Base-by-base conservation (phyloP, 2,329 filamentous ascomycete species). In the Cladosporium phlei region DNA sequence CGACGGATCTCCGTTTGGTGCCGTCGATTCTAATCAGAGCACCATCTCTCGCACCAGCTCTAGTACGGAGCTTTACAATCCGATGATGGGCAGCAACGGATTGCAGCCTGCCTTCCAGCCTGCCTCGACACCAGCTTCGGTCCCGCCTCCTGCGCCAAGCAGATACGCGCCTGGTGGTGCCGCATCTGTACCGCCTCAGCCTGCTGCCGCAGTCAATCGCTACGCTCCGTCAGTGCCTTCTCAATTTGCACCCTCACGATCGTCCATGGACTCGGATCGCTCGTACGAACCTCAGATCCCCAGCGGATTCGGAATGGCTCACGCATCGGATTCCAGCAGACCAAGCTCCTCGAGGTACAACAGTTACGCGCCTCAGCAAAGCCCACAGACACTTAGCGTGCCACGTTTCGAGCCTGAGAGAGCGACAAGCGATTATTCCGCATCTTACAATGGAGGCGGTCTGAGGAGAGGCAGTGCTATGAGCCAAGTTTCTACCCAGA, bases 1-100 rank as follows among this genome's bases (percentile, higher is more conserved):
- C 25, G 85, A 87, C 50, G 67, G 77, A 43, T 88, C 89, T 0
- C 89, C 88, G 1, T 97, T 98, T 64, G 84, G 86, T 6, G 85
- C 85, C 45, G 80, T 96, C 43, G 76, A 85, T 21, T 80, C 85
- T n/a, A 81, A 82, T 24, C 71, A 70, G 14, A 53, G 54, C 27
- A 59, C 58, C n/a, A 58, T 74, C 34, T 73, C 69, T 39, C 66
- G 70, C 3, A 93, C 86, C 4, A 76, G 74, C 12, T 79, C 77
- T 4, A 81, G 77, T 57, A 80, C 88, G 35, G 90, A 96, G 55
- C 68, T 86, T 5, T 94, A 93, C 61, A 83, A 82, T 9, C 69
- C 74, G 4, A 80, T 60, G 50, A 53, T 59, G 54, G 54, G 49
- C 30, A 54, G 50, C 33, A 38, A 77, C 58, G 49, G 55, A n/a